Conservation (phyloP, 371 early-diverging fungal genomes). For the Nematocida displodere region DNA sequence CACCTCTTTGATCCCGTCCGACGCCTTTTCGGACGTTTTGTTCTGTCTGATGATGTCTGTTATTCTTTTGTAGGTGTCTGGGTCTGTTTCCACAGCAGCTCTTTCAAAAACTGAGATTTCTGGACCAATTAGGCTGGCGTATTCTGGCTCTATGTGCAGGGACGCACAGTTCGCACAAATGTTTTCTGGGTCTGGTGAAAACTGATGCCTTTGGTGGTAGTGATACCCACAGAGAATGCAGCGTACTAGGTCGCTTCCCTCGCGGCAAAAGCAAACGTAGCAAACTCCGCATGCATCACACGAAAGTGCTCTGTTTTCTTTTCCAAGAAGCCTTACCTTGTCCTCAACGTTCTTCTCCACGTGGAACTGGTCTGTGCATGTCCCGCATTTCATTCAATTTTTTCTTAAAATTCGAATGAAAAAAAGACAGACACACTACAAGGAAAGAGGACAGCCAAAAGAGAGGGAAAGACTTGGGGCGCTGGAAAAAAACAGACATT, state of each 20-base stretch:
- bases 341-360: constrained; percentile 19
- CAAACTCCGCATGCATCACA: constrained; percentile 34
- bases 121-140: constrained; percentile 2
- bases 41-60: constrained; percentile 1
- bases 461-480: constrained; percentile 42
- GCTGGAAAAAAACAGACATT: constrained; percentile 56
- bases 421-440: constrained; percentile 45
- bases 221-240: constrained; percentile 28
- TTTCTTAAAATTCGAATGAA: constrained; percentile 43
- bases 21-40: background rate
- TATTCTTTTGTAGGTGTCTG: background rate
- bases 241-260: background rate
- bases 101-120: constrained; percentile 20
- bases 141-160: background rate
- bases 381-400: constrained; percentile 50
- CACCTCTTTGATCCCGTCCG: constrained; percentile 28
- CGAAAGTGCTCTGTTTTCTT: constrained; percentile 3
- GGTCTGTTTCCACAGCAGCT: background rate
- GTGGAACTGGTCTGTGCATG: constrained; percentile 17
- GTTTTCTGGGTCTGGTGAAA: background rate
- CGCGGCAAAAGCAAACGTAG: constrained; percentile 15
- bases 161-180: background rate
- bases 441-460: constrained; percentile 43
- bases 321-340: constrained; percentile 13
- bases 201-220: constrained; percentile 5